Evolutionary conservation across 1,139 yeast species (phyloP), one percentile per base, ranked within the genome.

Genomic region (Trichomonascaceae sp.): DNA sequence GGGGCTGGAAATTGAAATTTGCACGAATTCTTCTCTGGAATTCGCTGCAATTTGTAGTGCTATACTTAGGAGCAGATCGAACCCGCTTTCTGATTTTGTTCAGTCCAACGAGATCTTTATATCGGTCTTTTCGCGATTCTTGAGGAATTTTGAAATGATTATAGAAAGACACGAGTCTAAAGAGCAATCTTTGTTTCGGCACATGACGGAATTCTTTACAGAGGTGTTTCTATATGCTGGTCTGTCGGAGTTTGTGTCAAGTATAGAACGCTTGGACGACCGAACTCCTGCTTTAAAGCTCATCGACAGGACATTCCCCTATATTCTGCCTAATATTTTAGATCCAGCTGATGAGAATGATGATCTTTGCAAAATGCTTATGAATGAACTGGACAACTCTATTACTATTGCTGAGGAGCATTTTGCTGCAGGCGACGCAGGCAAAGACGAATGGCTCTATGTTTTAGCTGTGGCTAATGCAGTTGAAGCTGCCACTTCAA

Each of bases 231-330:
- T 36, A 13, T 36, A 3, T 2, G n/a, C 9, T 3, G 17, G 8
- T 13, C 13, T 36, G 17, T 3, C 17, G 41, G 41, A 36, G 5
- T 36, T 36, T 13, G 13, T 36, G 8, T 7, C 41, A 17, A 32
- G 32, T 13, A 15, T 46, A 15, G 9, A 30, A 30, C 38, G 27
- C 27, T 15, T 19, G 24, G 46, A 44, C 12, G 46, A 9, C 15
- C 30, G 46, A 8, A 44, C 15, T 8, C 8, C 46, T 7, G 32
- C 15, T 13, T 22, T 44, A 12, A 48, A 48, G 17, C 38, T 48
- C 30, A n/a, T 41, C 24, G 50, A 48, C 18, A 48, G 39, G 50
- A 27, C 22, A 12, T 36, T 48, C n/a, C 50, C 50, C 10, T 15
- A 22, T 17, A 22, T 48, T 15, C 38, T 39, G 2, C 39, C 32